Evolutionary conservation across 1,139 yeast genomes (phyloP), one percentile per base, ranked within the genome.

Genomic region (Candida pseudocylindracea): DNA sequence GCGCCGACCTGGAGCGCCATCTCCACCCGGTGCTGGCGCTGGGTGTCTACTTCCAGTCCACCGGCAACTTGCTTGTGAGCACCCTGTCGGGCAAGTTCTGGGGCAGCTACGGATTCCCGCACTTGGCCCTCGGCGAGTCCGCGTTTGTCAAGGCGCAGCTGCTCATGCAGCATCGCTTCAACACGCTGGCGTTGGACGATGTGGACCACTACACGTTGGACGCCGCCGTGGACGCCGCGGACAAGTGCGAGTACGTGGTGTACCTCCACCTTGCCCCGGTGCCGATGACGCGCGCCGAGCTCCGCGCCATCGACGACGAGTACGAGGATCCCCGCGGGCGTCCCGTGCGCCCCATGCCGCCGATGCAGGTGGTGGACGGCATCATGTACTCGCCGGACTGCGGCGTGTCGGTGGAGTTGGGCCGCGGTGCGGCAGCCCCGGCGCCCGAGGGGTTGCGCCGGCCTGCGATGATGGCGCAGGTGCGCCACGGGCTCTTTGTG

Each of bases 381-480:
- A 40, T 79, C 20, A 38, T 80, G 12, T 83, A 78, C 44, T 80
- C 94, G 0, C 95, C 95, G 0, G 93, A 85, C 46, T 85, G 96
- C 54, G 93, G 85, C 0, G 46, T 74, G 3, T 49, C 63, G 1
- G 39, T 79, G 9, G 48, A 55, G 2, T 42, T 66, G 24, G 37
- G 43, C 7, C 43, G 47, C 4, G 36, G 20, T 15, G 20, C 20
- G 20, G 20, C 4, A 6, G 6, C 20, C 4, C 6, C 41, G 2
- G 31, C 29, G 1, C 54, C 67, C n/a, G 41, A 40, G n/a, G 94
- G 93, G 1, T 54, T 63, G 12, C 64, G 69, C 37, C 50, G 55
- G 34, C 80, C 70, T 41, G 57, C 68, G 4, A 59, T 56, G 33
- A 54, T 62, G 32, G 42, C 45, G 20, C 48, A 59, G 33, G 51